Conservation (phyloP, 2,329 filamentous ascomycete genomes). For the Clonostachys rhizophaga region DNA sequence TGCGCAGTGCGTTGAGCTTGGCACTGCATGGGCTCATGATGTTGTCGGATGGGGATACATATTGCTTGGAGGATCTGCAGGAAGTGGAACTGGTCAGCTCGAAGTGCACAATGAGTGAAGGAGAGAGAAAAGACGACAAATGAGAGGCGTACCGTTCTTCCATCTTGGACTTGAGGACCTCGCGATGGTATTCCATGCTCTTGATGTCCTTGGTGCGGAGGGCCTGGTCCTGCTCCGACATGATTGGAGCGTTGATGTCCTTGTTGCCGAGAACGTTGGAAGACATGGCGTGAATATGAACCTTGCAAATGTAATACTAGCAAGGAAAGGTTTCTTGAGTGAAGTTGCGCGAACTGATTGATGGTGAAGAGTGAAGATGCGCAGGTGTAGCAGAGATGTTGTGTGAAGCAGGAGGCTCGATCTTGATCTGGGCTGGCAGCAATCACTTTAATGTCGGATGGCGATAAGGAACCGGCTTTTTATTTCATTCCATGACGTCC, state of each 20-base stretch:
- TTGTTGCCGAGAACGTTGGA: constrained; percentile 56
- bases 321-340: not conserved
- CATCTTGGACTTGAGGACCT: constrained; percentile 69
- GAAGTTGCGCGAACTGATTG: too few relatives aligned
- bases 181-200: constrained; percentile 75
- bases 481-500: not conserved
- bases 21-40: constrained; percentile 85
- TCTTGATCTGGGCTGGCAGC: not conserved
- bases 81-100: not conserved
- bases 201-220: constrained; percentile 43
- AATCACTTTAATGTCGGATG: not conserved
- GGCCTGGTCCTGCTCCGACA: constrained; percentile 15
- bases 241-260: constrained; percentile 57
- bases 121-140: not conserved
- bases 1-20: constrained; percentile 77
- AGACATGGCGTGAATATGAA: constrained; percentile 36
- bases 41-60: constrained; percentile 80
- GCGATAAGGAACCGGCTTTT: too few relatives aligned
- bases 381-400: not conserved
- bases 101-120: too few relatives aligned
- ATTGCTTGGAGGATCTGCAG: constrained; percentile 36
- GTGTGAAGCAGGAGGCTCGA: not conserved
- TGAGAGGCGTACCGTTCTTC: constrained; percentile 54
- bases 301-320: constrained; percentile 22
- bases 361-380: too few relatives aligned